Percentiles rank a stretch among this genome's conserved stretches.
phyloP scores from a whole-genome alignment of 2,329 filamentous ascomycete species.

The Myriangium duriaei region DNA sequence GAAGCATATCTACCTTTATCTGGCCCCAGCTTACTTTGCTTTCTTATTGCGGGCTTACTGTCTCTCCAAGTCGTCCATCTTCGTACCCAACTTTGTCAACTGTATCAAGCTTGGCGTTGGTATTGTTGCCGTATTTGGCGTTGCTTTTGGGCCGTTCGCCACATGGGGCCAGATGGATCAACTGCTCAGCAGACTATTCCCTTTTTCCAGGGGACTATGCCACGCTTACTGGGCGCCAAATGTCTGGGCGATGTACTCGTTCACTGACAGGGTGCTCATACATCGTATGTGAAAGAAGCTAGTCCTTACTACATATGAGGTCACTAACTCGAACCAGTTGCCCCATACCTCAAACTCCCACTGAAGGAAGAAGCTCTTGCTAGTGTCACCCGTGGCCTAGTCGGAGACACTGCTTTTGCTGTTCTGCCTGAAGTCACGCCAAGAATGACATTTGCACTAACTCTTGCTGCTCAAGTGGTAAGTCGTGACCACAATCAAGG shows the following conservation, averaged over 20 bases:
- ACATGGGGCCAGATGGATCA: slow-evolving; percentile 73
- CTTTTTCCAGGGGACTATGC: slow-evolving; percentile 84
- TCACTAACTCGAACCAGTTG: slow-evolving; percentile 41
- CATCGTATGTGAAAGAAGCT: slow-evolving; percentile 44
- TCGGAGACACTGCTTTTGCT: slow-evolving; percentile 88
- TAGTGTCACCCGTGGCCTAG: slow-evolving; percentile 83
- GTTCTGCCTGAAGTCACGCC: slow-evolving; percentile 80
- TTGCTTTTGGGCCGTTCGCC: slow-evolving; percentile 84
- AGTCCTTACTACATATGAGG: neutral
- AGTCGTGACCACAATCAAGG: slow-evolving; percentile 14
- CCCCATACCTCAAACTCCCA: slow-evolving; percentile 63
- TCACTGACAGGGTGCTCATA: slow-evolving; percentile 72
- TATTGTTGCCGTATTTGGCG: slow-evolving; percentile 56
- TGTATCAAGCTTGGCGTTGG: slow-evolving; percentile 69
- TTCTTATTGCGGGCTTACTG: slow-evolving; percentile 86
- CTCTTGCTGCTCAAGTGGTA: slow-evolving; percentile 66
- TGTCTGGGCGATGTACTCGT: slow-evolving; percentile 93
- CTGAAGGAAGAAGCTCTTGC: slow-evolving; percentile 64
- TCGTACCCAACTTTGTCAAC: slow-evolving; percentile 54
- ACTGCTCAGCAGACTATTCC: slow-evolving; percentile 73
- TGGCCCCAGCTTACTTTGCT: slow-evolving; percentile 91
- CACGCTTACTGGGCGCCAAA: slow-evolving; percentile 99
- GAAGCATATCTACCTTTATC: slow-evolving; percentile 96
- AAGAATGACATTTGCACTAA: slow-evolving; percentile 66
- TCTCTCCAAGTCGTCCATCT: slow-evolving; percentile 42